These are phyloP conservation scores for Fusarium globosum DNA, from an alignment of 2,329 filamentous ascomycete species.

Conservation along the genomic window DNA sequence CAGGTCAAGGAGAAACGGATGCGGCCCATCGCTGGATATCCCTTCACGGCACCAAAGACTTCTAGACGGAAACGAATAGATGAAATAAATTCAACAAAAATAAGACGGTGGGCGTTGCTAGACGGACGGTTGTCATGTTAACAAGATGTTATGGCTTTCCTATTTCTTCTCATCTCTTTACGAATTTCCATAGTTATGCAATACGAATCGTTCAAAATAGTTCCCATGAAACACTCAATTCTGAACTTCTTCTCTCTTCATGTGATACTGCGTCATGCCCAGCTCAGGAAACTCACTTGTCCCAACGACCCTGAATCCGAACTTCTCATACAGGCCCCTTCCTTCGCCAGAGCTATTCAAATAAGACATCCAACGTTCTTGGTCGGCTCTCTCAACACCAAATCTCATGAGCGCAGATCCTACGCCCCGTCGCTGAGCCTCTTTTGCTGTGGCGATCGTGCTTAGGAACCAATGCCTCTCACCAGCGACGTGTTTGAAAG, in stretches of 20 bases:
- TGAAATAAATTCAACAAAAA: constrained; percentile 18
- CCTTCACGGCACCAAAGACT: background rate
- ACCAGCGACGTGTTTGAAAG: constrained; percentile 40
- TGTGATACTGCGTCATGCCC: constrained; percentile 45
- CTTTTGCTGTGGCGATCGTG: constrained; percentile 47
- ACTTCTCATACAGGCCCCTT: constrained; percentile 44
- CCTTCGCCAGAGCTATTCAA: constrained; percentile 46
- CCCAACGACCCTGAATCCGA: constrained; percentile 44
- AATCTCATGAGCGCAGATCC: constrained; percentile 49
- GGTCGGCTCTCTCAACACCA: constrained; percentile 47
- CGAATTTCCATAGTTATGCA: constrained; percentile 29
- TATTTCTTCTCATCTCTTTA: constrained; percentile 30
- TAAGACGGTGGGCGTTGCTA: constrained; percentile 38
- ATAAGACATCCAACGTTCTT: constrained; percentile 45
- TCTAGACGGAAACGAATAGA: constrained; percentile 33
- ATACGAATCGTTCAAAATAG: constrained; percentile 16
- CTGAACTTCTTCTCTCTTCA: constrained; percentile 42
- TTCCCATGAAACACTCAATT: background rate
- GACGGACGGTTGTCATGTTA: constrained; percentile 22
- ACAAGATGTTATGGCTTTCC: constrained; percentile 28
- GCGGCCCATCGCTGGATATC: constrained; percentile 2
- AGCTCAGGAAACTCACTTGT: constrained; percentile 35
- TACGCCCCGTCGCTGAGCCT: constrained; percentile 48
- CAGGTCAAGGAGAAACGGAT: constrained; percentile 5
- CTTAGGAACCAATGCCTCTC: constrained; percentile 50